Evolutionary conservation across 2,329 filamentous ascomycete species (phyloP).

Genomic region (Pyricularia sp.): DNA sequence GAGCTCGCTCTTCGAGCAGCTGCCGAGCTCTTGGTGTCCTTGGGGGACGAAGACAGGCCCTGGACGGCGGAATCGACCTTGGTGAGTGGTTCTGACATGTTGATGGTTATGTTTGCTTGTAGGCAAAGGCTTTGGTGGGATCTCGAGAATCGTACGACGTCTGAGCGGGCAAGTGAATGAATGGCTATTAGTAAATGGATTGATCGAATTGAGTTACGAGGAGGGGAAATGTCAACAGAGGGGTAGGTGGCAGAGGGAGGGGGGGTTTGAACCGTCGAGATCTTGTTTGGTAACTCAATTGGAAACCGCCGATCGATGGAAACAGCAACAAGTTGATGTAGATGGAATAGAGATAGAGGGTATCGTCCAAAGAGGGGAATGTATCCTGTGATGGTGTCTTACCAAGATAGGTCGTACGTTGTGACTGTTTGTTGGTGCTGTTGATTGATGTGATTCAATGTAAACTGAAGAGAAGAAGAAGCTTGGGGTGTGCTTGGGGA

Average conservation of each 20-base stretch:
- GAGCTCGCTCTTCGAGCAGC: slow-evolving; percentile 60
- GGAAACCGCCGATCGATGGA: background rate
- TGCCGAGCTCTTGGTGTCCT: slow-evolving; percentile 33
- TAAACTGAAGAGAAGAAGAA: background rate
- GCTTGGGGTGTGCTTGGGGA: background rate
- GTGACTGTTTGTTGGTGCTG: background rate
- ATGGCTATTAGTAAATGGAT: background rate
- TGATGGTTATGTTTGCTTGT: slow-evolving; percentile 9
- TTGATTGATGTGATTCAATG: background rate
- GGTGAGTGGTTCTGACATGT: slow-evolving; percentile 47
- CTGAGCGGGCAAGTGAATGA: background rate
- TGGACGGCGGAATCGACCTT: slow-evolving; percentile 90
- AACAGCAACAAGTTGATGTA: background rate
- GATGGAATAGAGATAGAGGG: background rate
- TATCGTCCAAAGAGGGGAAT: background rate
- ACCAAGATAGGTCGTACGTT: background rate
- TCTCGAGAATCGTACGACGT: background rate
- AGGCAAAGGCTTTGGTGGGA: background rate
- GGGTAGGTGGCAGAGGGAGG: background rate
- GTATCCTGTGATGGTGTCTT: background rate
- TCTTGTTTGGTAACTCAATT: background rate
- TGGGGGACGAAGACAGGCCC: slow-evolving; percentile 56
- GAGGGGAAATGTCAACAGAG: background rate
- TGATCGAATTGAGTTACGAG: background rate
- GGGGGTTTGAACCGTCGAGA: background rate